These are phyloP conservation scores for Fusarium tupiense DNA, from an alignment of 2,329 filamentous ascomycete species.

Conservation along the genomic window DNA sequence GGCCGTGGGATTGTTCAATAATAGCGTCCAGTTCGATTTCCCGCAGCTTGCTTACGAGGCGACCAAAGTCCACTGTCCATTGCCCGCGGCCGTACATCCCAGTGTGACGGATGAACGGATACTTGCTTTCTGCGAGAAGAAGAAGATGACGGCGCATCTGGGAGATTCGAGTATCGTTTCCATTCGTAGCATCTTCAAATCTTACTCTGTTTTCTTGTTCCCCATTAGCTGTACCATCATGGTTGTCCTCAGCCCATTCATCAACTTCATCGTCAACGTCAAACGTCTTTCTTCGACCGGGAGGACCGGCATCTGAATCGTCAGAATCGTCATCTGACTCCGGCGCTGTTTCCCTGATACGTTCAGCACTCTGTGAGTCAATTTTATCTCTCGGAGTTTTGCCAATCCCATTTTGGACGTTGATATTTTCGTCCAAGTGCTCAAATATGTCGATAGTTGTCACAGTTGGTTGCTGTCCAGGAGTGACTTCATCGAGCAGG, in stretches of 20 bases:
- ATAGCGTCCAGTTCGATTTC: slow-evolving; percentile 84
- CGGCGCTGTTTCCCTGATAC: slow-evolving; percentile 53
- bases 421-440: slow-evolving; percentile 61
- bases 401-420: slow-evolving; percentile 67
- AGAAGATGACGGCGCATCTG: slow-evolving; percentile 78
- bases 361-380: slow-evolving; percentile 59
- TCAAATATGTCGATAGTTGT: slow-evolving; percentile 67
- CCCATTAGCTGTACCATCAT: slow-evolving; percentile 46
- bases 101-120: slow-evolving; percentile 74
- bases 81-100: slow-evolving; percentile 71
- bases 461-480: slow-evolving; percentile 50
- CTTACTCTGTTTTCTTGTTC: slow-evolving; percentile 57
- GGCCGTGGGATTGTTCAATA: slow-evolving; percentile 80
- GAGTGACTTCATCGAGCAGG: slow-evolving; percentile 47
- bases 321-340: slow-evolving; percentile 50
- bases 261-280: slow-evolving; percentile 48
- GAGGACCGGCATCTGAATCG: slow-evolving; percentile 47
- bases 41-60: slow-evolving; percentile 74
- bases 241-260: slow-evolving; percentile 47
- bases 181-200: slow-evolving; percentile 59
- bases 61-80: slow-evolving; percentile 87
- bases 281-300: slow-evolving; percentile 26
- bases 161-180: slow-evolving; percentile 59
- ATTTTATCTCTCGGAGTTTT: slow-evolving; percentile 60
- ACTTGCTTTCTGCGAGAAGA: slow-evolving; percentile 74